These are phyloP conservation scores for Xylaria sp. DNA, from an alignment of 2,329 filamentous ascomycete species.

Conservation along the genomic window DNA sequence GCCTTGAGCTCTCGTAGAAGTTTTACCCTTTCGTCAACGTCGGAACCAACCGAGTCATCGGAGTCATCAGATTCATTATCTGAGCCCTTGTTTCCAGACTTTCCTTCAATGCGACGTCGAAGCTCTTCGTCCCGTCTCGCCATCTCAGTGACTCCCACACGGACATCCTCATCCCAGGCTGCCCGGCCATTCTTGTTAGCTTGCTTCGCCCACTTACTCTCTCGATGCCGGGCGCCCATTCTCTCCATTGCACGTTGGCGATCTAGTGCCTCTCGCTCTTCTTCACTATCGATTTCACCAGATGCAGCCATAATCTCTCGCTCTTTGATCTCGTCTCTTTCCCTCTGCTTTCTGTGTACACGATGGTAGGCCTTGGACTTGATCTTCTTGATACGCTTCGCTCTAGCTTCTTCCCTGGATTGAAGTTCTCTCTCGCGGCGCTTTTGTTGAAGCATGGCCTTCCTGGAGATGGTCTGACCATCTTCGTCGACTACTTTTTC, in stretches of 20 bases:
- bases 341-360: constrained; percentile 79
- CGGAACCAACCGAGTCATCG: constrained; percentile 62
- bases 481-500: constrained; percentile 72
- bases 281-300: constrained; percentile 67
- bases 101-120: constrained; percentile 78
- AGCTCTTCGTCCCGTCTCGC: constrained; percentile 83
- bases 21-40: constrained; percentile 54
- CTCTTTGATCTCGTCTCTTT: constrained; percentile 59
- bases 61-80: constrained; percentile 53
- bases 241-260: constrained; percentile 80
- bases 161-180: constrained; percentile 87
- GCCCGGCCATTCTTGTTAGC: constrained; percentile 78
- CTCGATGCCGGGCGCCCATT: constrained; percentile 82
- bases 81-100: constrained; percentile 41
- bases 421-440: constrained; percentile 82
- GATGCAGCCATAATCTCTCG: constrained; percentile 60
- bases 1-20: constrained; percentile 56
- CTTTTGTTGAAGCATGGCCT: constrained; percentile 74
- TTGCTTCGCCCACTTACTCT: constrained; percentile 92
- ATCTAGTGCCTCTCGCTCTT: constrained; percentile 68
- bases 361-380: constrained; percentile 96
- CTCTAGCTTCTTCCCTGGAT: constrained; percentile 85
- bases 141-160: constrained; percentile 78
- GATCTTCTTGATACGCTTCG: constrained; percentile 97
- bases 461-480: constrained; percentile 72